Conservation (phyloP, 208 protist genomes). For the Polymyxa betae region DNA sequence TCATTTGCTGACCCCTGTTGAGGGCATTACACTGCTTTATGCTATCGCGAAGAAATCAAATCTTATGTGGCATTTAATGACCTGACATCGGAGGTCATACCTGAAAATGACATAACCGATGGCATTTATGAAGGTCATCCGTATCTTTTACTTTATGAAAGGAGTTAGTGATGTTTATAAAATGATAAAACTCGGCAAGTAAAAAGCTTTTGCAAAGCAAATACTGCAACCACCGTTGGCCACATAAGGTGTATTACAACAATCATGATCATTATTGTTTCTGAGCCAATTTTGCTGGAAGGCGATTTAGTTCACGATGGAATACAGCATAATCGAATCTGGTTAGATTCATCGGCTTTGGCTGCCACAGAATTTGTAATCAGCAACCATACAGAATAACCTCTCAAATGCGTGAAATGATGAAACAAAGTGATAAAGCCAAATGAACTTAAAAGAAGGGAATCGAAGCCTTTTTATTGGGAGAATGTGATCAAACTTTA, state of each 20-base stretch:
- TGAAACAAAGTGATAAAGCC: too few species aligned
- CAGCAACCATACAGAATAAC: too few species aligned
- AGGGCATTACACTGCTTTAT: slow-evolving; percentile 33
- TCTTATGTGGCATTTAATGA: slow-evolving; percentile 36
- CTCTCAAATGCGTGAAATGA: too few species aligned
- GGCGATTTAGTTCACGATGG: not conserved
- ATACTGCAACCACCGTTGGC: too few species aligned
- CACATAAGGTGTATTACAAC: too few species aligned
- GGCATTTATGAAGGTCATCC: not conserved
- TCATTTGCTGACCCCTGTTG: not conserved
- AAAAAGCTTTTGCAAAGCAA: too few species aligned
- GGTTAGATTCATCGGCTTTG: not conserved
- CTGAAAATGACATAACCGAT: not conserved
- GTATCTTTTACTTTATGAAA: slow-evolving; percentile 44
- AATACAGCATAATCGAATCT: not conserved
- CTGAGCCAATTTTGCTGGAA: too few species aligned
- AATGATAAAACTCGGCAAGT: too few species aligned
- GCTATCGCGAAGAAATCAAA: not conserved
- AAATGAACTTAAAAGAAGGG: too few species aligned
- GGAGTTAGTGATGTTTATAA: too few species aligned
- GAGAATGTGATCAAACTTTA: not conserved
- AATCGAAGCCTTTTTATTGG: too few species aligned
- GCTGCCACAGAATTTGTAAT: not conserved
- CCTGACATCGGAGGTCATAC: not conserved
- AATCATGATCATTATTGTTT: too few species aligned